Evolutionary conservation across 2,329 filamentous ascomycete species (phyloP).

Genomic region (Exophiala oligosperma): DNA sequence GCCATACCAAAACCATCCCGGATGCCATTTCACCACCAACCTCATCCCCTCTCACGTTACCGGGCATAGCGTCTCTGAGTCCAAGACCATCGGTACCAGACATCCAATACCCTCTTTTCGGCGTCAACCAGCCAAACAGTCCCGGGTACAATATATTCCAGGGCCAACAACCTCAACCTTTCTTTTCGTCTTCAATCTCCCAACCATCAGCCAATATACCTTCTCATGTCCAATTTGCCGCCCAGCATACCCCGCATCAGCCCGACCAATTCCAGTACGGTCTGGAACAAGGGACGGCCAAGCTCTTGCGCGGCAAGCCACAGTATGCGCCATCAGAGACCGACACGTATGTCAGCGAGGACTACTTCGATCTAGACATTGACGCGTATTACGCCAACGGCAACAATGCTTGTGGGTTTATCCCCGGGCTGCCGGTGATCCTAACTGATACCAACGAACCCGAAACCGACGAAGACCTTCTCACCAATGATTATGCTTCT

Average conservation of each 20-base stretch:
- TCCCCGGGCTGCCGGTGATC: conserved; percentile 27
- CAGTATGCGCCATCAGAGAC: conserved; percentile 23
- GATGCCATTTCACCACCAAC: conserved; percentile 14
- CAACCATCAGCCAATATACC: conserved; percentile 6
- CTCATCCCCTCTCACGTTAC: not conserved
- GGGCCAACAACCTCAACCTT: not conserved
- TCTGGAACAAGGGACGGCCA: conserved; percentile 22
- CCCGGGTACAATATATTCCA: conserved; percentile 11
- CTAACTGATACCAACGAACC: conserved; percentile 23
- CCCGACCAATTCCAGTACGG: conserved; percentile 13
- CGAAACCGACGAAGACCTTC: conserved; percentile 25
- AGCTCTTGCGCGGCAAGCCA: conserved; percentile 20
- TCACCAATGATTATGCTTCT: conserved; percentile 24
- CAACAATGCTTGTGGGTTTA: conserved; percentile 29
- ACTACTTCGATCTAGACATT: conserved; percentile 30
- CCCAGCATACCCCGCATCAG: conserved; percentile 8
- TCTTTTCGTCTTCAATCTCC: not conserved
- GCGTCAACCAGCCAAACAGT: conserved; percentile 5
- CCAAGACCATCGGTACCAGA: conserved; percentile 2
- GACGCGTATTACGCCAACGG: conserved; percentile 28
- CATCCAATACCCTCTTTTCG: conserved; percentile 17
- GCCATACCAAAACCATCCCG: conserved; percentile 5
- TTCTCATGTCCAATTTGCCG: conserved; percentile 1
- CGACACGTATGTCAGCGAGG: conserved; percentile 23
- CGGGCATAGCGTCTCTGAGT: conserved; percentile 3